These are phyloP conservation scores for Antitrichia curtipendula DNA, from an alignment of 225 moss, liverwort and hornwort genomes.

Conservation along the genomic window DNA sequence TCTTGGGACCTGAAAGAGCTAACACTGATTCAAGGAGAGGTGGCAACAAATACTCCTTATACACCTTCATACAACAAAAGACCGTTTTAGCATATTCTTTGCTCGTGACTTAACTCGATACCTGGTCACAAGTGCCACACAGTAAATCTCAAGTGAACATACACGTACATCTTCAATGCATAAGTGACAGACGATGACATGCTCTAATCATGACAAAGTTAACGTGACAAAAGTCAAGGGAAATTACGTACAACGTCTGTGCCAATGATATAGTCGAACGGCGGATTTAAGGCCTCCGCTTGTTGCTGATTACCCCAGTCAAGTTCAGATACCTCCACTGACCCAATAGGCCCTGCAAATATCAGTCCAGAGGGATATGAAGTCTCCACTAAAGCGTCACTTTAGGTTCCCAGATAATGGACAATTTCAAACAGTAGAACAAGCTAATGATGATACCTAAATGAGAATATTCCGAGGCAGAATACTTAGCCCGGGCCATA, in stretches of 20 bases:
- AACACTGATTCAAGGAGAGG: slow-evolving; percentile 65
- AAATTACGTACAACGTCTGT: slow-evolving; percentile 68
- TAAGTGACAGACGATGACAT: not conserved
- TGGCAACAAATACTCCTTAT: slow-evolving; percentile 73
- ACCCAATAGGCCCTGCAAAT: slow-evolving; percentile 63
- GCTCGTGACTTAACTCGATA: not conserved
- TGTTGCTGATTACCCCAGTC: slow-evolving; percentile 81
- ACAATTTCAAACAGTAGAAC: not conserved
- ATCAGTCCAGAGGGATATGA: not conserved
- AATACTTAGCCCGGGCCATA: slow-evolving; percentile 58
- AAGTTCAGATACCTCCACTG: slow-evolving; percentile 72
- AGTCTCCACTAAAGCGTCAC: not conserved
- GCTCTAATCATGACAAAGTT: not conserved
- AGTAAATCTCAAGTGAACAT: not conserved
- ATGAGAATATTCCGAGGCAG: slow-evolving; percentile 55
- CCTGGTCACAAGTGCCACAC: not conserved
- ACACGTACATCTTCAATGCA: not conserved
- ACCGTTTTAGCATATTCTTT: not conserved
- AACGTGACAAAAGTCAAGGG: not conserved
- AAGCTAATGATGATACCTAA: slow-evolving; percentile 31
- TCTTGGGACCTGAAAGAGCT: slow-evolving; percentile 72
- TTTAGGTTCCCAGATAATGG: not conserved
- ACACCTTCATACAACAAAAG: slow-evolving; percentile 46
- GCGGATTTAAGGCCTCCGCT: slow-evolving; percentile 54
- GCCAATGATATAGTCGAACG: slow-evolving; percentile 93